Evolutionary conservation across 441 rosid species (phyloP).

Genomic region (Syzygium syzygioides): DNA sequence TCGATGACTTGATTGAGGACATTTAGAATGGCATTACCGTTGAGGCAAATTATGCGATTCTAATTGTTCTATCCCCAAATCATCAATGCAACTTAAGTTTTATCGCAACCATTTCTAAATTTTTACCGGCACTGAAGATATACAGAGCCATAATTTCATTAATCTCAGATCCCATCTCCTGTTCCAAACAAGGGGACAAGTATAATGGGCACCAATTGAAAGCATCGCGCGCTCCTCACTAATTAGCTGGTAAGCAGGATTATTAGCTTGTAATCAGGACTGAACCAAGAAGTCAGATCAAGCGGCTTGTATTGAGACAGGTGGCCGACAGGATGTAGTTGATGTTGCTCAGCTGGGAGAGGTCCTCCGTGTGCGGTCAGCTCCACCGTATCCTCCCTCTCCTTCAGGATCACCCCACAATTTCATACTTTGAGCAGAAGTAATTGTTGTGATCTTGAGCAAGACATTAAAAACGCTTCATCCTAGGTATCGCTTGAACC

Average conservation of each 20-base stretch:
- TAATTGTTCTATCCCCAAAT: not conserved
- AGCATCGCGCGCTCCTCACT: not conserved
- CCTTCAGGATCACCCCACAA: not conserved
- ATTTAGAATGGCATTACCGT: not conserved
- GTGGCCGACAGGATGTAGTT: not conserved
- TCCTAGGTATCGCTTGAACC: no score
- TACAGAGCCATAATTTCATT: not conserved
- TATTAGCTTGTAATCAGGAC: not conserved
- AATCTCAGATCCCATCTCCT: not conserved
- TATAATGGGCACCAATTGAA: not conserved
- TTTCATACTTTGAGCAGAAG: not conserved
- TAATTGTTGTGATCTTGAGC: no score
- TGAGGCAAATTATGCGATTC: not conserved
- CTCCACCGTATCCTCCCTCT: not conserved
- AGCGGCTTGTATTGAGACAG: not conserved
- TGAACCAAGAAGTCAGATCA: not conserved
- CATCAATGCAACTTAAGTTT: not conserved
- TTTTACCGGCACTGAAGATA: not conserved
- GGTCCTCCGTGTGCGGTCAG: not conserved
- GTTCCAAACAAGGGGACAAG: not conserved
- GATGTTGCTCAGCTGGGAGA: not conserved
- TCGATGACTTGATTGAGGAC: not conserved
- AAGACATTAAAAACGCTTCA: no score
- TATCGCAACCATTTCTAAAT: not conserved
- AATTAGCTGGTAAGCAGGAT: not conserved